A percentile compares a stretch with the other conserved stretches of the same genome.
Conservation (phyloP, 2,329 filamentous ascomycete species). For the Geosmithia putterillii region DNA sequence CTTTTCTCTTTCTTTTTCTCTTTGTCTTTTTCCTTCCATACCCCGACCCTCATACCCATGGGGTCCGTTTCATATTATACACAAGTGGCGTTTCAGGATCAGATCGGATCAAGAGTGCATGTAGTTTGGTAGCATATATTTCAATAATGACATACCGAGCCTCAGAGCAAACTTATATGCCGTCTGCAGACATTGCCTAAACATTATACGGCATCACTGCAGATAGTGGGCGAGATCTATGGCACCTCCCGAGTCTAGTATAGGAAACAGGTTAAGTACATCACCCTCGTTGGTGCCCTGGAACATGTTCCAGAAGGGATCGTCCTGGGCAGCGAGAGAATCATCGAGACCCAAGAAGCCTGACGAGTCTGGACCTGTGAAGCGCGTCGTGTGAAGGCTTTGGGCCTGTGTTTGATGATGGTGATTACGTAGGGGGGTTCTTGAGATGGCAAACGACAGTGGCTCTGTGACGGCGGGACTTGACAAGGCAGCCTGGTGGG, state of each 20-base stretch:
- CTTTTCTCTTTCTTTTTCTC: background rate
- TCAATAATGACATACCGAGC: background rate
- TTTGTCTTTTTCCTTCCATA: background rate
- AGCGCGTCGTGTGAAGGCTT: slow-evolving; percentile 12
- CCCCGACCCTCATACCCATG: background rate
- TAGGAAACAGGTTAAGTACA: slow-evolving; percentile 35
- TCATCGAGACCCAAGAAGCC: slow-evolving; percentile 22
- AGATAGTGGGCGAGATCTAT: slow-evolving; percentile 35
- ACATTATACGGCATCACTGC: background rate
- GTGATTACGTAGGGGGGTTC: slow-evolving; percentile 11
- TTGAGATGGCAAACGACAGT: slow-evolving; percentile 1
- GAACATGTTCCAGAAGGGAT: slow-evolving; percentile 22
- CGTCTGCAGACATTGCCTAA: too few relatives aligned
- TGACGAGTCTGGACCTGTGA: slow-evolving; percentile 22
- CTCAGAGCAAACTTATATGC: background rate
- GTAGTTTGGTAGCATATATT: background rate
- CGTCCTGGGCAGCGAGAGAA: slow-evolving; percentile 25
- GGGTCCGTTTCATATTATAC: background rate
- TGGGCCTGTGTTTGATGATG: slow-evolving; percentile 11
- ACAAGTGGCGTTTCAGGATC: background rate
- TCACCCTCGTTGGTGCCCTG: slow-evolving; percentile 25
- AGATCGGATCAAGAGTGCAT: background rate
- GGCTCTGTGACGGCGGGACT: background rate
- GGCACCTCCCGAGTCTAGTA: slow-evolving; percentile 37
- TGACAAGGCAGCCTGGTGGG: background rate